A percentile compares a stretch with the other conserved stretches of the same genome.
Evolutionary conservation across 495 filamentous ascomycete genomes (phyloP).

Genomic region (Rusavskia elegans): DNA sequence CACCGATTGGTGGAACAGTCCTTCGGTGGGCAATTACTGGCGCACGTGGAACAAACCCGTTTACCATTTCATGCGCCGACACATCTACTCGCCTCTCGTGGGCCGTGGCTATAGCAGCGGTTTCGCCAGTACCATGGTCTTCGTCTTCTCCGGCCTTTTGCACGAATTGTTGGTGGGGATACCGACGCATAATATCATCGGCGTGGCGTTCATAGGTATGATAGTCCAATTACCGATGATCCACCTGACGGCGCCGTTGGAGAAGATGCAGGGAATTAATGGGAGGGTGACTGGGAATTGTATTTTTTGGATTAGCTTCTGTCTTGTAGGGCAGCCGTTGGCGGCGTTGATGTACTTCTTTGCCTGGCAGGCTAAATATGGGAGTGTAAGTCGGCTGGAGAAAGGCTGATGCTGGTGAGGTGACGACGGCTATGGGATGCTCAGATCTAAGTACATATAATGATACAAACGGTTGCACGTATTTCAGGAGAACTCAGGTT

Average conservation of each 20-base stretch:
- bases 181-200: constrained; percentile 88
- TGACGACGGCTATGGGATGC: too few species aligned
- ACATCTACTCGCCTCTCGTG: constrained; percentile 75
- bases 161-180: constrained; percentile 90
- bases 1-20: constrained; percentile 93
- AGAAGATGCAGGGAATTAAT: constrained; percentile 56
- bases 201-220: constrained; percentile 93
- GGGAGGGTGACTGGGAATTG: constrained; percentile 71
- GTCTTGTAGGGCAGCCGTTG: constrained; percentile 81
- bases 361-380: constrained; percentile 97
- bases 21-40: constrained; percentile 79
- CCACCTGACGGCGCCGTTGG: constrained; percentile 55
- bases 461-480: too few species aligned
- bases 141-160: constrained; percentile 68
- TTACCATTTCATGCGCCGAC: constrained; percentile 85
- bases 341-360: constrained; percentile 88
- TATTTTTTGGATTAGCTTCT: constrained; percentile 94
- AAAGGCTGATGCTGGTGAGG: too few species aligned
- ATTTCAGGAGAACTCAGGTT: too few species aligned
- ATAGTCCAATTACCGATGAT: constrained; percentile 83
- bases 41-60: constrained; percentile 95
- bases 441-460: too few species aligned
- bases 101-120: constrained; percentile 58
- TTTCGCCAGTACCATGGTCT: constrained; percentile 60
- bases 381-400: constrained; percentile 37